Conservation (phyloP, 1,284 basidiomycete species). For the Abortiporus biennis region DNA sequence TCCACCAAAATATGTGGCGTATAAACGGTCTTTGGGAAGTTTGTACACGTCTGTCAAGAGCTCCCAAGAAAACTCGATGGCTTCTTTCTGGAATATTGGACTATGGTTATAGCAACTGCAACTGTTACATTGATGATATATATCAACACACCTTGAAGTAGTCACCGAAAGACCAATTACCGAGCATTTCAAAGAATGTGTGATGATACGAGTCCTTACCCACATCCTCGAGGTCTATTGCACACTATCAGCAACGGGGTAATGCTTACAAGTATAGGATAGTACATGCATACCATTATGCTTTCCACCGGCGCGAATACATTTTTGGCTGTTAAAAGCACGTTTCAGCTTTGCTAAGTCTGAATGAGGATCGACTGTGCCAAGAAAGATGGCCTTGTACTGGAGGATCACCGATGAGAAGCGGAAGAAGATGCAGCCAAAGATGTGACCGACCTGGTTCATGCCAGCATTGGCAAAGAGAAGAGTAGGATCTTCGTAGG, state of each 20-base stretch:
- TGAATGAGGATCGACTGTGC: conserved; percentile 91
- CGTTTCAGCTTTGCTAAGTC: conserved; percentile 86
- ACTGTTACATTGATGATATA: background rate
- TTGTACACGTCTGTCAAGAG: conserved; percentile 87
- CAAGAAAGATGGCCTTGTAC: conserved; percentile 97
- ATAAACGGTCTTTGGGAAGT: conserved; percentile 86
- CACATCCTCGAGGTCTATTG: conserved; percentile 90
- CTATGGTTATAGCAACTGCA: conserved; percentile 2
- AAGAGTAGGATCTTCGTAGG: conserved; percentile 95
- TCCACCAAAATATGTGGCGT: conserved; percentile 98
- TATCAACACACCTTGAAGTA: conserved; percentile 88
- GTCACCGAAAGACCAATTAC: conserved; percentile 99
- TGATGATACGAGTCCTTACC: conserved; percentile 96
- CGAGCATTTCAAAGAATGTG: conserved; percentile 99
- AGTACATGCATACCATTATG: conserved; percentile 72
- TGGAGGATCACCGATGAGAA: too few relatives aligned
- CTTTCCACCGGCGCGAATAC: conserved; percentile 97
- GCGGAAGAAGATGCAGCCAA: background rate
- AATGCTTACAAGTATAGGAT: background rate
- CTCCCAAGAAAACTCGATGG: conserved; percentile 91
- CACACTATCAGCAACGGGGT: conserved; percentile 4
- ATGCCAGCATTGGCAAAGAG: conserved; percentile 98
- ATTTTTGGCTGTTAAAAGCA: conserved; percentile 96
- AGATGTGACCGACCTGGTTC: conserved; percentile 64
- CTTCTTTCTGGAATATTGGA: conserved; percentile 68